phyloP scores from a whole-genome alignment of 1,284 basidiomycete species.

The Leccinum olivaceoglutinosum region DNA sequence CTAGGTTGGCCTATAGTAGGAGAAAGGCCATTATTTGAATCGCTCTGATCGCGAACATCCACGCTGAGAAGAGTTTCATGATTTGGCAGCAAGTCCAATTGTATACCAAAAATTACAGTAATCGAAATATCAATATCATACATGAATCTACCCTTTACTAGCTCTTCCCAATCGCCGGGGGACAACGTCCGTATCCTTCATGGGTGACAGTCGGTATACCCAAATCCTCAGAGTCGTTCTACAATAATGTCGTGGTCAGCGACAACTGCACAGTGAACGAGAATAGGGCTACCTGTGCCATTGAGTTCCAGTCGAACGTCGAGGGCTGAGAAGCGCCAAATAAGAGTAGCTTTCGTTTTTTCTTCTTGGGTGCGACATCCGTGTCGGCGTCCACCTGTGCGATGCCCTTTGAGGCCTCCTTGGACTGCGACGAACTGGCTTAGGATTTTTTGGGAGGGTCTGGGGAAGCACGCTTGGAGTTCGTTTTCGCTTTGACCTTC shows the following conservation, averaged over 20 bases:
- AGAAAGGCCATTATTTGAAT: conserved; percentile 60
- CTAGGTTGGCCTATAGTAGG: conserved; percentile 46
- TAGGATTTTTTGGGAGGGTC: conserved; percentile 19
- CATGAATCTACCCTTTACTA: conserved; percentile 15
- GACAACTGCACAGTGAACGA: not conserved
- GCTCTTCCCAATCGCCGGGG: conserved; percentile 38
- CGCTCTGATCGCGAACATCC: conserved; percentile 61
- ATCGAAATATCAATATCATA: not conserved
- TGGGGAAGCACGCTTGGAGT: conserved; percentile 17
- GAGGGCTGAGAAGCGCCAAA: conserved; percentile 39
- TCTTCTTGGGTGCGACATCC: conserved; percentile 40
- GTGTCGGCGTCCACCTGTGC: conserved; percentile 17
- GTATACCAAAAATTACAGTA: not conserved
- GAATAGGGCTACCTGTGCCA: conserved; percentile 31
- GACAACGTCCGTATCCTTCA: conserved; percentile 47
- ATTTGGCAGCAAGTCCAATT: conserved; percentile 49
- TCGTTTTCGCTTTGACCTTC: conserved; percentile 22
- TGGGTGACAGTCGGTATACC: conserved; percentile 62
- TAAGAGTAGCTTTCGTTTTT: conserved; percentile 57
- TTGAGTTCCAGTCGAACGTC: conserved; percentile 37
- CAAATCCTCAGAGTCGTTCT: conserved; percentile 32
- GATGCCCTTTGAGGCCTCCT: conserved; percentile 12
- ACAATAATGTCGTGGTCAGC: not conserved
- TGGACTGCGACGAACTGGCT: conserved; percentile 12
- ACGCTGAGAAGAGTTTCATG: conserved; percentile 82